Conservation (phyloP, 257 asterid genomes). For the Asclepias syriaca region DNA sequence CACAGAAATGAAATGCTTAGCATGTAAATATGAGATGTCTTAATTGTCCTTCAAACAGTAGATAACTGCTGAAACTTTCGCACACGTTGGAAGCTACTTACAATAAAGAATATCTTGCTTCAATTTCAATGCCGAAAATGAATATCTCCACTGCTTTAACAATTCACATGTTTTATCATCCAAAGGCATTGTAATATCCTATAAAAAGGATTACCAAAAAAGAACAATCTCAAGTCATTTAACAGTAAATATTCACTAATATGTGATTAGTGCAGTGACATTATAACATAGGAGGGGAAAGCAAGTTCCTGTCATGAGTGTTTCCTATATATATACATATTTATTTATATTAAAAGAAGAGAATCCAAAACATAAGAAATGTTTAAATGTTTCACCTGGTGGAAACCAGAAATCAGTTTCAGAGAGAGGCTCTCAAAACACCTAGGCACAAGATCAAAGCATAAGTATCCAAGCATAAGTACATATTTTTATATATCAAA, state of each 20-base stretch:
- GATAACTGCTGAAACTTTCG: background rate
- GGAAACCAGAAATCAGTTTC: conserved; percentile 83
- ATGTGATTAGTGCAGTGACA: background rate
- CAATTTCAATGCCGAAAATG: conserved; percentile 82
- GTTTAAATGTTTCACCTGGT: conserved; percentile 51
- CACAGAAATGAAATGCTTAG: background rate
- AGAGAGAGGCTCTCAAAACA: conserved; percentile 74
- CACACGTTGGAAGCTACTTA: conserved; percentile 24
- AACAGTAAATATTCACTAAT: background rate
- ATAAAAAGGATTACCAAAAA: conserved; percentile 14
- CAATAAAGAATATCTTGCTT: conserved; percentile 90
- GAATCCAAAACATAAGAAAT: background rate
- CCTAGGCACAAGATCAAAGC: conserved; percentile 38
- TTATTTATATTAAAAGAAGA: background rate
- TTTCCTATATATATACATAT: background rate
- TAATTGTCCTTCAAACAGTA: background rate
- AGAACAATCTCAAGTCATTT: background rate
- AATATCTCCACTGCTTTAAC: conserved; percentile 69
- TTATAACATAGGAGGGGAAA: background rate
- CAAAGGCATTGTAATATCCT: conserved; percentile 93
- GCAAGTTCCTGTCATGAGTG: background rate
- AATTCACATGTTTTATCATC: conserved; percentile 68
- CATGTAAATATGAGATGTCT: background rate
- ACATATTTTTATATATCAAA: conserved; percentile 3
- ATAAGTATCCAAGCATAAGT: conserved; percentile 12